Evolutionary conservation across 352 stramenopile genomes (phyloP), one percentile per base, ranked within the genome.

Genomic region (Pythium monospermum): DNA sequence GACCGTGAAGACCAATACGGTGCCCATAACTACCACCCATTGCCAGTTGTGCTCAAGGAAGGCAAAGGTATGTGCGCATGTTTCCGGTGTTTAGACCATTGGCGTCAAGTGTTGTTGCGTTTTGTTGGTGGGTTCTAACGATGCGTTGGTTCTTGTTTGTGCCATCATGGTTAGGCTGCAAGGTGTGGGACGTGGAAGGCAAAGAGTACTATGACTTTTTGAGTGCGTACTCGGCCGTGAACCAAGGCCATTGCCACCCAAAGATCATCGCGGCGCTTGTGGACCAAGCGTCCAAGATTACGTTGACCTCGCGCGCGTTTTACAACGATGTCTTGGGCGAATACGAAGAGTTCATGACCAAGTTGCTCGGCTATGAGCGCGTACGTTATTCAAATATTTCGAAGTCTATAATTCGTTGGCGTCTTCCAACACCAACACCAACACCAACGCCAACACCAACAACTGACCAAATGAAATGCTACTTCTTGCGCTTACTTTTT

Each of bases 201-300:
- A 96, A 97, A 47, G 77, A 98, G 76, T 99, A 99, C 72, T 98
- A 90, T 63, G 97, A 99, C 71, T 99, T 99, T 51, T 68, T 99
- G 43, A 97, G 83, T 57, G 86, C 86, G 31, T 96, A 96, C 71
- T 95, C 83, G 57, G 85, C 87, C 39, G 84, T 96, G 52, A 59
- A 61, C 54, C 49, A 67, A 76, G 97, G 97, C 51, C 97, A 99
- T 69, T 98, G 96, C 70, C 97, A 99, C 69, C 97, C 96, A 0
- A 96, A 97, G 60, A 98, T 99, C 66, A 84, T 99, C 23, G 65
- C 77, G 30, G 96, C 96, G 23, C 73, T 99, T 3, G 77, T 85
- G 19, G 72, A 95, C 22, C 97, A 99, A 72, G 94, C 96, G 13
- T 73, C 95, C 48, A 97, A 83, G 50, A 78, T 99, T 18, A 92